Conservation (phyloP, 2,329 filamentous ascomycete genomes). For the Aspergillus sojae region DNA sequence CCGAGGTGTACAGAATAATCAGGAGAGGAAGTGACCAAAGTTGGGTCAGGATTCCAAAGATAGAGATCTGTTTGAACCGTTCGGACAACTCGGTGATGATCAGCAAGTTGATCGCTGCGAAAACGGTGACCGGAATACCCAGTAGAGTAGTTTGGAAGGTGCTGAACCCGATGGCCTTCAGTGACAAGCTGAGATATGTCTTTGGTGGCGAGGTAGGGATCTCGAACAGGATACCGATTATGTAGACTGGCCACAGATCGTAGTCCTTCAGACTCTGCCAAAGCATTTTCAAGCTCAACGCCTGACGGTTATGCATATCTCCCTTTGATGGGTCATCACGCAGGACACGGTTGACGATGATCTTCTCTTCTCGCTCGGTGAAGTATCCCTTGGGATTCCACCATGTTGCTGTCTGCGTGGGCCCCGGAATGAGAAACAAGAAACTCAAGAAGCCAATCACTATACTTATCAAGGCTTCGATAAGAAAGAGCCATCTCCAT, state of each 20-base stretch:
- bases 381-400: constrained; percentile 55
- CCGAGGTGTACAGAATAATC: constrained; percentile 45
- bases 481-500: constrained; percentile 49
- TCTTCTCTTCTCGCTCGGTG: constrained; percentile 61
- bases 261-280: constrained; percentile 39
- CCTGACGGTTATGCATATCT: constrained; percentile 41
- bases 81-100: constrained; percentile 30
- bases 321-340: constrained; percentile 46
- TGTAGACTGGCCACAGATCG: constrained; percentile 44
- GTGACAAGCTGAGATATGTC: constrained; percentile 48
- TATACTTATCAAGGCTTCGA: constrained; percentile 34
- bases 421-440: constrained; percentile 44
- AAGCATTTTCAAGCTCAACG: constrained; percentile 31
- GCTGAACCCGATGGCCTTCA: not conserved
- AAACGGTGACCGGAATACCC: constrained; percentile 43
- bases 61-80: constrained; percentile 46
- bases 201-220: constrained; percentile 46
- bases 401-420: constrained; percentile 55
- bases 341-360: constrained; percentile 63
- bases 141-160: constrained; percentile 27
- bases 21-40: constrained; percentile 57
- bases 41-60: constrained; percentile 51
- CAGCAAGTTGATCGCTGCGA: constrained; percentile 41
- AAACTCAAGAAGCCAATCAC: constrained; percentile 47
- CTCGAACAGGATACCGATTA: constrained; percentile 39